phyloP scores from a whole-genome alignment of 1,284 basidiomycete genomes.

The Xerocomus nothofagi region DNA sequence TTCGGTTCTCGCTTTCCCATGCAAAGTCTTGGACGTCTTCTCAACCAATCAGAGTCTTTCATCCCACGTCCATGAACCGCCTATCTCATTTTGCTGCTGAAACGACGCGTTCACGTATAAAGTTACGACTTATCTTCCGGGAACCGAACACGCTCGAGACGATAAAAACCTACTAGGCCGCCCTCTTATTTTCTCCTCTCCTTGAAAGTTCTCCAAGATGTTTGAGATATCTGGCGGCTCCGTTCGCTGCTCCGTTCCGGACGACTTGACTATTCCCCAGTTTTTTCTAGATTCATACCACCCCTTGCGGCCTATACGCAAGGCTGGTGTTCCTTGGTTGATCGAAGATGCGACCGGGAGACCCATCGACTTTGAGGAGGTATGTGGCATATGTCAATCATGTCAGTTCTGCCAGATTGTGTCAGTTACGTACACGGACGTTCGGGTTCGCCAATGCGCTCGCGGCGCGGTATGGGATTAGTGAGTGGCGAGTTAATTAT shows the following conservation, averaged over 20 bases:
- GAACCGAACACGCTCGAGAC: too few relatives aligned
- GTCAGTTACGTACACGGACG: conserved; percentile 50
- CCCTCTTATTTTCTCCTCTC: too few relatives aligned
- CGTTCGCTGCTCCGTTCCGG: conserved; percentile 56
- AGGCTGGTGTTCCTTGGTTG: conserved; percentile 53
- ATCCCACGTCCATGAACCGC: too few relatives aligned
- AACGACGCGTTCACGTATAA: too few relatives aligned
- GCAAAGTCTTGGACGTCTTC: too few relatives aligned
- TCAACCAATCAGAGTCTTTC: too few relatives aligned
- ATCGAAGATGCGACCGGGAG: conserved; percentile 64
- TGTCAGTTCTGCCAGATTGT: not conserved
- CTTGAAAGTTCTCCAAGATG: conserved; percentile 12
- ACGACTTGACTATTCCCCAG: conserved; percentile 71
- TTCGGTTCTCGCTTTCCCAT: too few relatives aligned
- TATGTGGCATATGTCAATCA: conserved; percentile 27
- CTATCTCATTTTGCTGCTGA: too few relatives aligned
- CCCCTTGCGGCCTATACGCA: conserved; percentile 48
- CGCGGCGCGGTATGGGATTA: conserved; percentile 52
- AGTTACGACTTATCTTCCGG: too few relatives aligned
- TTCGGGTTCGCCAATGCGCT: conserved; percentile 64
- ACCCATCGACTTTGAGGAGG: conserved; percentile 49
- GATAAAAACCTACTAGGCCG: too few relatives aligned
- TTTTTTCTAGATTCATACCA: conserved; percentile 65
- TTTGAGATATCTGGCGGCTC: conserved; percentile 44
- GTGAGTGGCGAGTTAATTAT: conserved; percentile 39